A percentile compares a stretch with the other conserved stretches of the same genome.
phyloP scores from a whole-genome alignment of 768 basidiomycete species.

The Termitomyces eurrhizus region DNA sequence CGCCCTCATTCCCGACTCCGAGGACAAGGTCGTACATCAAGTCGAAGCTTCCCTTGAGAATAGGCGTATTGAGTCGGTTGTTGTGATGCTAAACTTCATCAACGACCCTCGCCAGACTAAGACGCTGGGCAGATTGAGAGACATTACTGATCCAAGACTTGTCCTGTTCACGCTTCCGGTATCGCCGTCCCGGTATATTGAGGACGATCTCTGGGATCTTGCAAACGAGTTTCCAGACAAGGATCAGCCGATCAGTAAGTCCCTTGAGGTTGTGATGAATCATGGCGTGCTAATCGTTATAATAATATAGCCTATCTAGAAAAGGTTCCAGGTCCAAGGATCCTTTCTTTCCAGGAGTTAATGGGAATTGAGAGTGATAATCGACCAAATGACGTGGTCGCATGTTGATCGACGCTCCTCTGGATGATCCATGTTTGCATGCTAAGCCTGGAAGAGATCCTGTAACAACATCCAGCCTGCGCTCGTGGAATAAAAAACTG shows the following conservation, averaged over 20 bases:
- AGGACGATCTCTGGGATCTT: constrained; percentile 20
- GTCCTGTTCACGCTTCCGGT: constrained; percentile 16
- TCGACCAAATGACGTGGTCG: neutral
- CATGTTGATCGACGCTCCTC: neutral
- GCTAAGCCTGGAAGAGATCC: neutral
- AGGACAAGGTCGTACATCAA: constrained; percentile 2
- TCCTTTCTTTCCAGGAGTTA: constrained; percentile 12
- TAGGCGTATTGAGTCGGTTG: constrained; percentile 9
- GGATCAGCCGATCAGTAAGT: constrained; percentile 13
- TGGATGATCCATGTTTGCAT: neutral
- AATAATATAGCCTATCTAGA: constrained; percentile 8
- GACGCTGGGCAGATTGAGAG: constrained; percentile 5
- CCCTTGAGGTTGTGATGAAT: neutral
- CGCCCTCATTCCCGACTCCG: constrained; percentile 7
- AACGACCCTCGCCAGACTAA: neutral
- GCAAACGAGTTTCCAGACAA: constrained; percentile 17
- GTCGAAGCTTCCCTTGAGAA: constrained; percentile 8
- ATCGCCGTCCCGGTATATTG: constrained; percentile 12
- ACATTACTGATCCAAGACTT: constrained; percentile 12
- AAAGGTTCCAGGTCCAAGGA: constrained; percentile 9
- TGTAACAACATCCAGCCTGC: neutral
- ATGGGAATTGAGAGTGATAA: constrained; percentile 1
- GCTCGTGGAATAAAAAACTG: neutral
- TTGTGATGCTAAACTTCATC: constrained; percentile 13
- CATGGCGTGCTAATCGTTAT: neutral